Conservation (phyloP, 495 filamentous ascomycete species). For the Penicillium roqueforti region DNA sequence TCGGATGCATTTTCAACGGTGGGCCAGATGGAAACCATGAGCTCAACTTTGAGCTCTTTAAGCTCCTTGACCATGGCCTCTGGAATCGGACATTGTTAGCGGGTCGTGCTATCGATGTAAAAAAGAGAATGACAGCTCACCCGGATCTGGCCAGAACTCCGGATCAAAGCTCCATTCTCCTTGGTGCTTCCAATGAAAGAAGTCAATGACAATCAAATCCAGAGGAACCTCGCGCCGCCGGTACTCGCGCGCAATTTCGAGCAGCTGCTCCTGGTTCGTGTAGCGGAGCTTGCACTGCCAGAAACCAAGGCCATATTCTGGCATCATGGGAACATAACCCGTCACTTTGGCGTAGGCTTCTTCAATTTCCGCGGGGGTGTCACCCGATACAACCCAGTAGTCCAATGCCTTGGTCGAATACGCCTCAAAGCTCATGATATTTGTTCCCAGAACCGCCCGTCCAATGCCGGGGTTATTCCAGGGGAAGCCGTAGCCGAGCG, state of each 20-base stretch:
- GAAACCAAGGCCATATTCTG: constrained; percentile 58
- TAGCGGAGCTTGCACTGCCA: constrained; percentile 62
- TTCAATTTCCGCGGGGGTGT: constrained; percentile 49
- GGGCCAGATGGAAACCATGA: constrained; percentile 61
- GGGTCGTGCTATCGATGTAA: neutral
- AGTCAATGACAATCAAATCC: constrained; percentile 57
- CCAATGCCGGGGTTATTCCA: constrained; percentile 59
- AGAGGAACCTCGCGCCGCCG: constrained; percentile 45
- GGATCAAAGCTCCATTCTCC: constrained; percentile 57
- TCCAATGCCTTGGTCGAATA: constrained; percentile 50
- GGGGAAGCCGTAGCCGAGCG: constrained; percentile 52
- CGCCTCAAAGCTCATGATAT: constrained; percentile 56
- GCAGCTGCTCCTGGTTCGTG: constrained; percentile 54
- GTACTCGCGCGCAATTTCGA: constrained; percentile 52
- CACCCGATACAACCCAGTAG: constrained; percentile 56
- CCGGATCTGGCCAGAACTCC: constrained; percentile 54
- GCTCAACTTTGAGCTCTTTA: constrained; percentile 46
- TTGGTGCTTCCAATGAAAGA: constrained; percentile 59
- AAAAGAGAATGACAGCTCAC: constrained; percentile 18
- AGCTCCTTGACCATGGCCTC: constrained; percentile 55
- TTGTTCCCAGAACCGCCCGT: constrained; percentile 51
- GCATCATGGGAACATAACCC: constrained; percentile 57
- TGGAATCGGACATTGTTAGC: constrained; percentile 12
- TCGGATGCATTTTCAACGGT: constrained; percentile 50
- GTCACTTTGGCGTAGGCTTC: constrained; percentile 48